Evolutionary conservation across 2,329 filamentous ascomycete genomes (phyloP), one percentile per base, ranked within the genome.

Genomic region (Fusarium penzigii): DNA sequence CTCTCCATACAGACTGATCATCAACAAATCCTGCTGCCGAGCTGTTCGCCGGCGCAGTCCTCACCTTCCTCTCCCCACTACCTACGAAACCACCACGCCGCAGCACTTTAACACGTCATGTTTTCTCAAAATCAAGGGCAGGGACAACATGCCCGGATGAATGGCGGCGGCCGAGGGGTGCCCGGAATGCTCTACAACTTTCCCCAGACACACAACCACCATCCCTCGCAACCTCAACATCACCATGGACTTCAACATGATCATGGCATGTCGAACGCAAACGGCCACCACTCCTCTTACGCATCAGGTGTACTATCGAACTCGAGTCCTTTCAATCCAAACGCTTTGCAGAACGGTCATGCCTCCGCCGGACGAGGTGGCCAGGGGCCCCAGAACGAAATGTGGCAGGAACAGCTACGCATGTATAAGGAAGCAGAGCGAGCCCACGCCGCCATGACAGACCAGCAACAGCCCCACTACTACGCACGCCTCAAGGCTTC

Each of bases 391-490:
- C 78, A 76, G 49, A 85, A 75, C 57, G 84, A 87, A 62, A 89
- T 96, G 71, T 97, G 92, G 92, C 86, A 88, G 58, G 88, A 94
- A 68, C 94, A 99, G 74, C 74, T 96, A 59, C 86, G 89, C 56
- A 76, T 92, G 65, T 88, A 87, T 57, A 89, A 92, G 60, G 88
- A 91, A 57, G 85, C 90, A 65, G 90, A 82, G 77, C 85, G 77
- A 75, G 85, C 78, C 73, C 88, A 81, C 80, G 82, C 69, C 76
- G 90, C 80, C 79, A 94, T 86, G 84, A 81, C 77, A 7, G 83
- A 86, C 43, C 81, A 84, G 59, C 80, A 83, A 61, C 80, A 84
- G 57, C 83, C 83, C 5, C 83, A 87, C 65, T 86, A 86, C 70
- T 92, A 93, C 70, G 89, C 88, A 13, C 76, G 87, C 57, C 80